These are phyloP conservation scores for Filobasidium wieringae DNA, from an alignment of 768 basidiomycete species.

Conservation along the genomic window DNA sequence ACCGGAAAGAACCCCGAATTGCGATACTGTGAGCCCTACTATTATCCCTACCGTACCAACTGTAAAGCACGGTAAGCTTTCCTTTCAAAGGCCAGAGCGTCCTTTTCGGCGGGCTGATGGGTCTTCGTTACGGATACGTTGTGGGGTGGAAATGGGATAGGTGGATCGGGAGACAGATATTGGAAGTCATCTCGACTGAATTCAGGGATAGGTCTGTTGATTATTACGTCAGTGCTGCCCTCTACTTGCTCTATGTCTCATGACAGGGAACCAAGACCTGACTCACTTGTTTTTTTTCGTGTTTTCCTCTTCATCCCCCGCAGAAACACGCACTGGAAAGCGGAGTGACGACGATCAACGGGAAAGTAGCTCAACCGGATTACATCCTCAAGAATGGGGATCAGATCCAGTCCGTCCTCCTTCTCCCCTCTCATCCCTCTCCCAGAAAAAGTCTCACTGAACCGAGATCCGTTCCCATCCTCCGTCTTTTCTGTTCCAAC, in stretches of 20 bases:
- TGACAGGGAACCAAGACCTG: not conserved
- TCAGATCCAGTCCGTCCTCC: slow-evolving; percentile 61
- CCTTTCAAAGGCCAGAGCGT: not conserved
- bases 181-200: slow-evolving; percentile 87
- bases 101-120: not conserved
- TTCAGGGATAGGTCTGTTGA: slow-evolving; percentile 88
- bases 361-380: slow-evolving; percentile 65
- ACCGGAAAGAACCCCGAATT: slow-evolving; percentile 51
- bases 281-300: not conserved
- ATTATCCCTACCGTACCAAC: slow-evolving; percentile 83
- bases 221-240: slow-evolving; percentile 69
- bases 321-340: slow-evolving; percentile 68
- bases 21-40: slow-evolving; percentile 74
- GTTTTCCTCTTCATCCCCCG: not conserved
- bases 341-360: slow-evolving; percentile 91
- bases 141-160: slow-evolving; percentile 3
- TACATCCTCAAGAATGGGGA: slow-evolving; percentile 76
- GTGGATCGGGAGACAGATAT: slow-evolving; percentile 73
- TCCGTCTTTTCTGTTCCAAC: not conserved
- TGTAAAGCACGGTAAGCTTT: slow-evolving; percentile 56
- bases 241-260: too few relatives aligned
- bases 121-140: not conserved
- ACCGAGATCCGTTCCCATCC: slow-evolving; percentile 16
- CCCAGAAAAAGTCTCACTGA: slow-evolving; percentile 12
- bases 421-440: not conserved